Conservation (phyloP, 2,329 filamentous ascomycete species). For the Fusarium papillatum region DNA sequence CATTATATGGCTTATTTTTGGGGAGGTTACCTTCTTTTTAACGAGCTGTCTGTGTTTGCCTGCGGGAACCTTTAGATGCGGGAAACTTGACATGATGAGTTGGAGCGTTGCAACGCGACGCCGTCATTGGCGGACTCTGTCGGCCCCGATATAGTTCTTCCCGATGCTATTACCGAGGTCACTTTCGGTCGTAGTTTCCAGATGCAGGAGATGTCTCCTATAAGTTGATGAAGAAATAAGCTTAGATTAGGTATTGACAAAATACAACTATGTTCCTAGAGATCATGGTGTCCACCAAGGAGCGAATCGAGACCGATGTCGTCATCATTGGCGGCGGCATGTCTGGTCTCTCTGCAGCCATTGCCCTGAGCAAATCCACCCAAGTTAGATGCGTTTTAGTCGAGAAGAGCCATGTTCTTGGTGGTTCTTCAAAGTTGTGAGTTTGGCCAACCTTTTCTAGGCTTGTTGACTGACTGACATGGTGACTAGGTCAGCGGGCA, state of each 20-base stretch:
- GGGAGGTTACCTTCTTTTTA: background rate
- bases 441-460: background rate
- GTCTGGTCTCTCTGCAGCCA: conserved; percentile 26
- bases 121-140: conserved; percentile 26
- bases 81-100: background rate
- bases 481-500: conserved; percentile 16
- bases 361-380: conserved; percentile 3
- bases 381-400: conserved; percentile 12
- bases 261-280: background rate
- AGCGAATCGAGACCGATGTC: conserved; percentile 18
- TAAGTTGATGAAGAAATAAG: background rate
- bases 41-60: background rate
- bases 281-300: background rate
- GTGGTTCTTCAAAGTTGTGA: conserved; percentile 24
- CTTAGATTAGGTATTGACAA: background rate
- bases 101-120: background rate
- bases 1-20: conserved; percentile 4
- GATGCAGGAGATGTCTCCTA: background rate
- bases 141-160: conserved; percentile 4
- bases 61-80: background rate
- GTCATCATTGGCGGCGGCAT: conserved; percentile 30
- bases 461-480: background rate
- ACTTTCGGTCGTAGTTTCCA: background rate
- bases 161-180: conserved; percentile 11
- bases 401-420: conserved; percentile 17